Evolutionary conservation across 495 filamentous ascomycete species (phyloP), one percentile per base, ranked within the genome.

Genomic region (Sphaerosporella brunnea): DNA sequence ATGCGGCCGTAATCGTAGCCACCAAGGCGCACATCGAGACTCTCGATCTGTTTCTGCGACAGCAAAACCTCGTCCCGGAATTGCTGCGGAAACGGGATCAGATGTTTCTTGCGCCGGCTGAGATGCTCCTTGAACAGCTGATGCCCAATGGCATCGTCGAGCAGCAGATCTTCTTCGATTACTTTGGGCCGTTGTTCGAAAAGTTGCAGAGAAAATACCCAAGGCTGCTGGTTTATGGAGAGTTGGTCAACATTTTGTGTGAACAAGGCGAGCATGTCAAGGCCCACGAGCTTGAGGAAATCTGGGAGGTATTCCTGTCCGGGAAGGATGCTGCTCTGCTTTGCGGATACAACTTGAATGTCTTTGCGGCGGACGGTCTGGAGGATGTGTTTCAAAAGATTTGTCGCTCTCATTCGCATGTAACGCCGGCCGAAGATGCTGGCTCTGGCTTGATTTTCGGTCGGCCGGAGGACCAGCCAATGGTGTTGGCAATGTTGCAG

Each of bases 331-430:
- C 59, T 28, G 51, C 50, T 3, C 48, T 62, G n/a, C 26, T 62
- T 3, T 62, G 60, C 46, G 60, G 60, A 20, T 62, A 62, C 48
- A 49, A 59, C 48, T 57, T 62, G 59, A 51, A 52, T 15, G 56
- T 52, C 23, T 62, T 62, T 42, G 48, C 52, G 36, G 46, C 49
- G n/a, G 55, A 62, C 19, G 50, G 52, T 28, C 50, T 59, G 41
- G 58, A 53, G 32, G 55, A 55, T 20, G 60, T 59, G n/a, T 62
- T 62, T n/a, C 48, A 56, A 20, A 49, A 53, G 36, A 62, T 62
- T 21, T 62, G 60, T 35, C 45, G 52, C 11, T 54, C 50, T 3
- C 60, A 62, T 44, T 48, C 60, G 4, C 42, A 53, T 25, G 53
- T 62, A 13, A 48, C 49, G 4, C 60, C 60, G 3, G 51, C 53